Evolutionary conservation across 495 filamentous ascomycete species (phyloP), one percentile per base, ranked within the genome.

Genomic region (Penicillium waksmanii): DNA sequence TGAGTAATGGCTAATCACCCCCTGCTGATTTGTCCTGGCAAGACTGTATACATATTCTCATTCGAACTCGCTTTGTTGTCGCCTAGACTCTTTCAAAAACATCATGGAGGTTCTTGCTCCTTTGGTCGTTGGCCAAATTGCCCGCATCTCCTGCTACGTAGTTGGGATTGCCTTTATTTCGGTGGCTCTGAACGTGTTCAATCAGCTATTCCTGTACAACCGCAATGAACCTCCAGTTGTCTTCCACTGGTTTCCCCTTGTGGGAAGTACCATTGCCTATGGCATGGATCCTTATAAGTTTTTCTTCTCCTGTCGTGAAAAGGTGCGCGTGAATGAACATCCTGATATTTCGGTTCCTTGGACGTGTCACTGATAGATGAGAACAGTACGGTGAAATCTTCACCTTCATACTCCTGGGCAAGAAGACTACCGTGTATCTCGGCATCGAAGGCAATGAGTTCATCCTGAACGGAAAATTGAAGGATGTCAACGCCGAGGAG

Each of bases 391-490:
- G 89, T 55, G 89, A 93, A 72, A 82, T 87, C 62, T 93, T 92
- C 63, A 93, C 90, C 10, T 93, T 92, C 69, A 76, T 92, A 46
- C 77, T 93, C 17, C 80, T 93, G 27, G 90, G 90, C 50, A 85
- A 82, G 69, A 89, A 88, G 71, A 91, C 84, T 18, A 92, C 90
- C 3, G 90, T 90, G 9, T 90, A 83, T 60, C 77, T 96, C 48
- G 91, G 91, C 1, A 77, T 84, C n/a, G 78, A 88, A 58, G 91
- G 91, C 57, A 96, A 93, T 68, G 88, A 93, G 27, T 94, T 95
- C 65, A 90, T 95, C 67, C 81, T 95, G 49, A 93, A 95, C 71
- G 91, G 88, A 63, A 95, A 93, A 69, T 80, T 90, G 48, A 87
- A 85, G 66, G 90, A 94, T 69, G 85, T 94, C 46, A 87, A 84